These are phyloP conservation scores for Penicillium concentricum DNA, from an alignment of 2,329 filamentous ascomycete genomes.

Conservation along the genomic window DNA sequence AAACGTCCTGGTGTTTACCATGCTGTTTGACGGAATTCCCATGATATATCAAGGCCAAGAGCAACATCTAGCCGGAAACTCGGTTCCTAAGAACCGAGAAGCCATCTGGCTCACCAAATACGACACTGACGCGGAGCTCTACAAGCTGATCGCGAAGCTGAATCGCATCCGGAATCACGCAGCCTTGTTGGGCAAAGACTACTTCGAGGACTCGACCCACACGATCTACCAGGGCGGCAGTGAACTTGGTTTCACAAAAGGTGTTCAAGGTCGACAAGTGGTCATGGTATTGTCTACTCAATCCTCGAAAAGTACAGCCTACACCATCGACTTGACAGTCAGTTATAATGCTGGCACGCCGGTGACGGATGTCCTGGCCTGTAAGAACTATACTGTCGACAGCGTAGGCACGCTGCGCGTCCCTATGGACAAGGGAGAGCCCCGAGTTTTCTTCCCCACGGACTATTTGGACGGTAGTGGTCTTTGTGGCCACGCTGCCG, in stretches of 20 bases:
- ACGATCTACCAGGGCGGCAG: slow-evolving; percentile 26
- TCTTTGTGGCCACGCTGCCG: slow-evolving; percentile 26
- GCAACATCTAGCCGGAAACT: slow-evolving; percentile 56
- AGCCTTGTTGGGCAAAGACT: slow-evolving; percentile 33
- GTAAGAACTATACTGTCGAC: slow-evolving; percentile 28
- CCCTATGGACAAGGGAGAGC: slow-evolving; percentile 32
- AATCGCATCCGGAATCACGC: slow-evolving; percentile 47
- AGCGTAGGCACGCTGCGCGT: slow-evolving; percentile 25
- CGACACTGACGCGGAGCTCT: slow-evolving; percentile 41
- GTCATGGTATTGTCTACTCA: slow-evolving; percentile 48
- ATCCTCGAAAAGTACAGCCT: slow-evolving; percentile 32
- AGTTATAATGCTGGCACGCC: slow-evolving; percentile 25
- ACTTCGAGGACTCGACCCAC: slow-evolving; percentile 35
- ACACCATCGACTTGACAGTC: slow-evolving; percentile 31
- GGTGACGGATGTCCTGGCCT: slow-evolving; percentile 31
- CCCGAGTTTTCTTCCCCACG: slow-evolving; percentile 31
- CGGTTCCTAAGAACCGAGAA: slow-evolving; percentile 51
- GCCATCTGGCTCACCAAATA: slow-evolving; percentile 52
- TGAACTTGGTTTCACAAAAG: slow-evolving; percentile 49
- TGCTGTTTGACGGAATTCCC: slow-evolving; percentile 57
- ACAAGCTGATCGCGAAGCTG: slow-evolving; percentile 37
- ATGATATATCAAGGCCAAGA: slow-evolving; percentile 49
- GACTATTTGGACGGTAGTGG: slow-evolving; percentile 32
- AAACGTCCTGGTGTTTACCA: slow-evolving; percentile 62
- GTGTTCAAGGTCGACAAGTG: slow-evolving; percentile 41